Conservation (phyloP, 176 grass and related monocot species). For the Cenchrus americanus region DNA sequence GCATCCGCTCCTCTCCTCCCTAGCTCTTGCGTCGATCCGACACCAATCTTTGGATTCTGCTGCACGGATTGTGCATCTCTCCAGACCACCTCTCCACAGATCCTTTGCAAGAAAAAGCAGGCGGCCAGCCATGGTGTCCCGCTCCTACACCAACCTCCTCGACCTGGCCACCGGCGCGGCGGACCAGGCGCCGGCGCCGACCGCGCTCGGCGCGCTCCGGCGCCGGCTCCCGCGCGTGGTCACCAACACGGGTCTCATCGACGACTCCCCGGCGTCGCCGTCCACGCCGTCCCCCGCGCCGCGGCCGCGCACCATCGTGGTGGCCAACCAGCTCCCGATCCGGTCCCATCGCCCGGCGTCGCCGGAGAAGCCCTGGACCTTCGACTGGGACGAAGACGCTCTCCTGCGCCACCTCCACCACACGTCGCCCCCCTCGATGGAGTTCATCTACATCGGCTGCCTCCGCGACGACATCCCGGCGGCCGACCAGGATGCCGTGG, state of each 20-base stretch:
- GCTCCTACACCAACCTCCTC: conserved; percentile 89
- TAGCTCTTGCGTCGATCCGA: not conserved
- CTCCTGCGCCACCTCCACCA: conserved; percentile 84
- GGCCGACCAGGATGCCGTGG: conserved; percentile 77
- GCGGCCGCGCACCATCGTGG: conserved; percentile 83
- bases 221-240: conserved; percentile 80
- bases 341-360: conserved; percentile 47
- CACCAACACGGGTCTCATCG: conserved; percentile 71
- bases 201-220: conserved; percentile 62
- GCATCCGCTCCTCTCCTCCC: not conserved
- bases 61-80: conserved; percentile 14
- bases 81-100: not conserved
- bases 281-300: conserved; percentile 54
- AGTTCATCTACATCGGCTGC: conserved; percentile 94
- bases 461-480: conserved; percentile 73
- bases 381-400: conserved; percentile 94
- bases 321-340: conserved; percentile 92
- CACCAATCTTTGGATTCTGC: conserved; percentile 26
- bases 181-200: conserved; percentile 56
- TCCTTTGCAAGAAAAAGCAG: not conserved
- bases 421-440: conserved; percentile 56
- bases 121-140: conserved; percentile 66
- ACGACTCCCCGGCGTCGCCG: conserved; percentile 66
- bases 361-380: conserved; percentile 57
- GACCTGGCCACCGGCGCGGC: conserved; percentile 83